phyloP scores from a whole-genome alignment of 2,329 filamentous ascomycete species.

The Diaporthe capsici region DNA sequence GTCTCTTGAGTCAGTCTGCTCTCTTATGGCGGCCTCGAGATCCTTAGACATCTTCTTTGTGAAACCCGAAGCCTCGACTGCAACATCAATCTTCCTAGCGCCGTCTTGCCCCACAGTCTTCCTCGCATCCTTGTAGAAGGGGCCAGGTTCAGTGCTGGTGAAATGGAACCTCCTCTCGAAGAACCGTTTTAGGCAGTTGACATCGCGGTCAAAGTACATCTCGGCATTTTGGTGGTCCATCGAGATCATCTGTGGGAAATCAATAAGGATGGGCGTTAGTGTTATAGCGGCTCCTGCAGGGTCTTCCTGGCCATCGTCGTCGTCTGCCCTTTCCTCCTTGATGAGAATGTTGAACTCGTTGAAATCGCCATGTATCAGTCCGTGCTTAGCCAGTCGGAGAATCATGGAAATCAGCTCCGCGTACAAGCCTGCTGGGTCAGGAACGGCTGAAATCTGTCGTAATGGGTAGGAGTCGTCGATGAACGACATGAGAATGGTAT shows the following conservation, averaged over 20 bases:
- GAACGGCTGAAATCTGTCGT: slow-evolving; percentile 86
- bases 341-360: slow-evolving; percentile 99
- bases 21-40: slow-evolving; percentile 89
- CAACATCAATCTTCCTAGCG: slow-evolving; percentile 82
- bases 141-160: slow-evolving; percentile 83
- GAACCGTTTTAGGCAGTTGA: slow-evolving; percentile 94
- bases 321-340: slow-evolving; percentile 73
- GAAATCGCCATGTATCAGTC: slow-evolving; percentile 97
- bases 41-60: slow-evolving; percentile 98
- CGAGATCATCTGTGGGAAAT: slow-evolving; percentile 98
- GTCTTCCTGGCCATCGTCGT: slow-evolving; percentile 53
- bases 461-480: slow-evolving; percentile 95
- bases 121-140: slow-evolving; percentile 87
- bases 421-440: slow-evolving; percentile 88
- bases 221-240: slow-evolving; percentile 94
- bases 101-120: slow-evolving; percentile 78
- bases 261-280: slow-evolving; percentile 88
- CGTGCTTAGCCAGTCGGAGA: slow-evolving; percentile 84
- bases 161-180: slow-evolving; percentile 93
- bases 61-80: slow-evolving; percentile 93
- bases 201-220: slow-evolving; percentile 97
- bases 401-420: slow-evolving; percentile 92
- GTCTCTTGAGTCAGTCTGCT: slow-evolving; percentile 71
- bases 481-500: slow-evolving; percentile 96
- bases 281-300: slow-evolving; percentile 53